Evolutionary conservation across 805 yeast genomes (phyloP), one percentile per base, ranked within the genome.

Genomic region (Zygotorulaspora danielsina): DNA sequence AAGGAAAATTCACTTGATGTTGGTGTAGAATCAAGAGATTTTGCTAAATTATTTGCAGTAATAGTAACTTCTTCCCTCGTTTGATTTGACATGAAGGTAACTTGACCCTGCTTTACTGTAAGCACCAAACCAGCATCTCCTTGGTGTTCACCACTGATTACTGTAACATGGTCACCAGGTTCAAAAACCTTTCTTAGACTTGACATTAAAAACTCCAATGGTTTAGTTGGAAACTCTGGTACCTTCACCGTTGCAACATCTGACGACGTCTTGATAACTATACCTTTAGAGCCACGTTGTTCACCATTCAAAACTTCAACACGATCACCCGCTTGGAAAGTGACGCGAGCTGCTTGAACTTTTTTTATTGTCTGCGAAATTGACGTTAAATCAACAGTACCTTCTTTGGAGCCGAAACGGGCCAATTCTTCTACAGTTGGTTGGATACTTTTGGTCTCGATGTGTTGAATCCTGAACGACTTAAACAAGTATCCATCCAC

Each of bases 91-190:
- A 93, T 77, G 49, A 93, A 73, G 0, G 95, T 85, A 18, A 89
- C 97, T 45, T 87, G 85, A 57, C 89, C 95, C 35, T 81, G 84
- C 38, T 76, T 75, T 17, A 86, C 77, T 50, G 79, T 74, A 29
- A 93, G 88, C 36, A 93, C 95, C 67, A 93, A 73, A 67, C 98
- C 98, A 24, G 96, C 87, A 57, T 89, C 96, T 55, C 90, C 96
- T 38, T 79, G 71, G 62, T 86, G 95, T 56, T 84, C 87, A 59
- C 98, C 98, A 57, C 81, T 85, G 26, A 84, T 75, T 21, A 90
- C 93, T 42, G 95, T 81, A 16, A 93, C 96, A 61, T 93, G 97
- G 62, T 90, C 97, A 72, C 98, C 98, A 29, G 86, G 79, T 38
- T 74, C 66, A 64, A 90, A 90, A 39, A 84, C 78, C 61, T 93